Evolutionary conservation across 2,329 filamentous ascomycete genomes (phyloP), one percentile per base, ranked within the genome.

Genomic region (Bipolaris victoriae): DNA sequence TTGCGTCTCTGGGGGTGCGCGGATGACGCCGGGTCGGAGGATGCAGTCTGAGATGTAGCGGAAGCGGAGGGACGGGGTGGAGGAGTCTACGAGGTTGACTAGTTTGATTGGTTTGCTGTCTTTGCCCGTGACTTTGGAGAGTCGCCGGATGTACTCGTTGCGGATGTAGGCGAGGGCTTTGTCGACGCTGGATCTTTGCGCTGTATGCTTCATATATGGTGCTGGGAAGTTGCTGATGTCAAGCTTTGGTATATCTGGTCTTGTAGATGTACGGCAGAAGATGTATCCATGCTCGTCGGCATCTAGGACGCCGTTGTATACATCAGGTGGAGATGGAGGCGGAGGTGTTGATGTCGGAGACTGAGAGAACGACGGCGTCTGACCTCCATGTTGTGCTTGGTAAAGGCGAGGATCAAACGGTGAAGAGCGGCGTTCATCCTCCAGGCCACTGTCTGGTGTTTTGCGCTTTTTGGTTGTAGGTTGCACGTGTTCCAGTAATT

Each of bases 11-110:
- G 80, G 78, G 58, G 84, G 84, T 3, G 84, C 84, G 11, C 82
- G 80, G 41, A 83, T 73, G 0, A 94, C 88, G 18, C 85, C 88
- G 1, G 82, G 65, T 5, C 47, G 43, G 1, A 90, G 79, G 3
- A 88, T 78, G 9, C 86, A 87, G 1, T 82, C 75, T 6, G 87
- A 79, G 51, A 92, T 88, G 72, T 93, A 94, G 0, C 80, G 80
- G 65, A 95, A 96, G 37, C 84, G 78, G 0, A 84, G 76, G 0
- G 89, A 87, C 0, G 82, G 83, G 65, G 81, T 63, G 66, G 80
- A 55, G 1, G 81, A 76, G 63, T 90, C 87, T 2, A 84, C 76
- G 0, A 81, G 77, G 69, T 94, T 94, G 49, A 87, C 77, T 1
- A 93, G 82, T 0, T 84, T 84, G 24, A 92, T 82, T 0, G 62